Evolutionary conservation across 495 filamentous ascomycete genomes (phyloP).

Genomic region (Articulospora tetracladia): DNA sequence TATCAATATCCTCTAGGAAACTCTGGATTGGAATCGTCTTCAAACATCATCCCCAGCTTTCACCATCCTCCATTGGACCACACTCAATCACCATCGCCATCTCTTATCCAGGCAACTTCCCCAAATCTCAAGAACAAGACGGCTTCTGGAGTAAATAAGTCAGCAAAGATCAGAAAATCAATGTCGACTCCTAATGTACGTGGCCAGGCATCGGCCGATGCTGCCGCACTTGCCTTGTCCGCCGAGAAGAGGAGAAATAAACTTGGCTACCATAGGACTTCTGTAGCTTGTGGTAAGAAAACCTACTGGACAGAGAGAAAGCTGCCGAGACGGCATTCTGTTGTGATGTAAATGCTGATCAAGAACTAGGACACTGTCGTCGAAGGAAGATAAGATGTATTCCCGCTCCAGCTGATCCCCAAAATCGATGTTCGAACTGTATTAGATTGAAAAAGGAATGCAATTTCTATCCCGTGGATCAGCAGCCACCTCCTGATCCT

Average conservation of each 20-base stretch:
- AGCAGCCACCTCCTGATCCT: conserved; percentile 55
- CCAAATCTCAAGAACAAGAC: conserved; percentile 19
- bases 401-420: conserved; percentile 65
- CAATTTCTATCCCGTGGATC: conserved; percentile 89
- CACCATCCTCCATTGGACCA: conserved; percentile 34
- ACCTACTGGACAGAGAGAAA: not conserved
- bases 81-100: conserved; percentile 22
- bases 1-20: conserved; percentile 46
- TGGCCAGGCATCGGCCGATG: conserved; percentile 38
- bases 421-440: conserved; percentile 90
- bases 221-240: conserved; percentile 36
- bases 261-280: conserved; percentile 94
- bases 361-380: conserved; percentile 76
- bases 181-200: conserved; percentile 66
- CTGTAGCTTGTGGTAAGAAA: conserved; percentile 94
- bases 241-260: conserved; percentile 92
- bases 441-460: conserved; percentile 96
- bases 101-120: conserved; percentile 24
- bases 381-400: conserved; percentile 94
- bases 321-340: not conserved
- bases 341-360: conserved; percentile 15
- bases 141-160: conserved; percentile 34
- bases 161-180: conserved; percentile 54
- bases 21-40: conserved; percentile 35
- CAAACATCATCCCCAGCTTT: conserved; percentile 34